Evolutionary conservation across 2,329 filamentous ascomycete genomes (phyloP).

Genomic region (Aurifilum marmelostoma): DNA sequence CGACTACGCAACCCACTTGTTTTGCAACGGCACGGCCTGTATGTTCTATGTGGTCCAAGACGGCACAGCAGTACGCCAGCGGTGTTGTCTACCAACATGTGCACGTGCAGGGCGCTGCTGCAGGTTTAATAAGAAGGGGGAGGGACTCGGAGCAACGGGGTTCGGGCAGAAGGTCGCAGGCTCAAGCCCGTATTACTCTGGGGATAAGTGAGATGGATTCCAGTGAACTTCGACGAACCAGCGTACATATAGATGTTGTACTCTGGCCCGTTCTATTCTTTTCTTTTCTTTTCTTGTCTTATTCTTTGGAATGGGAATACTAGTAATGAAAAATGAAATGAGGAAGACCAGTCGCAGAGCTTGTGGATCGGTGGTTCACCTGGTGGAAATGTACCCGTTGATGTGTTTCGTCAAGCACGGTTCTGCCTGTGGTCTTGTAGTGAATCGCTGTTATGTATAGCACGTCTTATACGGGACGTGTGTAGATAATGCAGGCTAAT

Average conservation of each 20-base stretch:
- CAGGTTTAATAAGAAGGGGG: not conserved
- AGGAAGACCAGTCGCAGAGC: not conserved
- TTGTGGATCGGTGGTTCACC: not conserved
- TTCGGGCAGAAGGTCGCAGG: not conserved
- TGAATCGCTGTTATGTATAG: not conserved
- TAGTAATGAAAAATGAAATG: no score
- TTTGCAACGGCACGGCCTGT: no score
- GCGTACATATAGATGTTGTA: not conserved
- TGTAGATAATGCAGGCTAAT: not conserved
- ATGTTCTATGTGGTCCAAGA: not conserved
- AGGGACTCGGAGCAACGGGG: not conserved
- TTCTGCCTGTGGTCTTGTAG: not conserved
- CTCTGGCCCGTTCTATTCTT: no score
- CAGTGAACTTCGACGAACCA: not conserved
- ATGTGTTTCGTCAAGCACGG: not conserved
- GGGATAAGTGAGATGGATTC: not conserved
- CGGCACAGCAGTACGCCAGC: no score
- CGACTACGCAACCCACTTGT: no score
- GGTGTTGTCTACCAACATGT: no score
- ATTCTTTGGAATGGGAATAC: no score
- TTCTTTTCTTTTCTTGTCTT: not conserved
- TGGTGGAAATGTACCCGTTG: not conserved
- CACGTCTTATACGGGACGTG: not conserved
- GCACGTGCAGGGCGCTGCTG: not conserved
- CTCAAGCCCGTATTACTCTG: not conserved